phyloP scores from a whole-genome alignment of 331 rosid genomes.

The Cydonia oblonga region DNA sequence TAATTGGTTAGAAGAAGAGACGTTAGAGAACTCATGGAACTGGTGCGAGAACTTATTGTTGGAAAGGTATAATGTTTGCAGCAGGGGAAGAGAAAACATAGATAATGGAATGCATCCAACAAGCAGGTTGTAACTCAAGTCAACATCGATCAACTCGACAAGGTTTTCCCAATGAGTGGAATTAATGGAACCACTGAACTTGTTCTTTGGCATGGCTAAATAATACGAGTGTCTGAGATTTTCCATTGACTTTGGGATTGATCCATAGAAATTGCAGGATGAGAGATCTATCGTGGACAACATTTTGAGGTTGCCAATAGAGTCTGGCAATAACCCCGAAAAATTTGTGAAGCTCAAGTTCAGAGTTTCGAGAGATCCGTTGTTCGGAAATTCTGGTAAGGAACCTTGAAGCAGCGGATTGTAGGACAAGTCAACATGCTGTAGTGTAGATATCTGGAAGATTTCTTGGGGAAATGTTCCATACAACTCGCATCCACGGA shows the following conservation, averaged over 20 bases:
- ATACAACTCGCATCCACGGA: background rate
- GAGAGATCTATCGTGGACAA: background rate
- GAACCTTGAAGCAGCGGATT: constrained; percentile 15
- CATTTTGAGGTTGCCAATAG: background rate
- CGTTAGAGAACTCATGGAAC: background rate
- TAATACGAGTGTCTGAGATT: background rate
- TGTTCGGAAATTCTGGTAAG: constrained; percentile 9
- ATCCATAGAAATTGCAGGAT: background rate
- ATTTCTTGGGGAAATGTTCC: constrained; percentile 38
- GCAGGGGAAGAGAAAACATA: background rate
- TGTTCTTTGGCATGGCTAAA: background rate
- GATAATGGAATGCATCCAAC: constrained; percentile 2
- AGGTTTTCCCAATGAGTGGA: constrained; percentile 8
- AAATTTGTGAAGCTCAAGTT: background rate
- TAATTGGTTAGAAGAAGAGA: background rate
- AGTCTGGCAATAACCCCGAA: constrained; percentile 6
- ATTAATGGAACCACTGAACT: background rate
- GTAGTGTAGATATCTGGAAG: constrained; percentile 20
- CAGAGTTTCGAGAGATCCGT: constrained; percentile 6
- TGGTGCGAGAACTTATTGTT: background rate
- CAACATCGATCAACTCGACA: background rate
- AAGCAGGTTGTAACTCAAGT: constrained; percentile 4
- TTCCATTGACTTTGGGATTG: constrained; percentile 4
- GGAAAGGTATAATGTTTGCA: background rate
- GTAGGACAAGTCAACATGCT: constrained; percentile 6